Conservation (phyloP, 2,329 filamentous ascomycete species). For the Penicillium sp. region DNA sequence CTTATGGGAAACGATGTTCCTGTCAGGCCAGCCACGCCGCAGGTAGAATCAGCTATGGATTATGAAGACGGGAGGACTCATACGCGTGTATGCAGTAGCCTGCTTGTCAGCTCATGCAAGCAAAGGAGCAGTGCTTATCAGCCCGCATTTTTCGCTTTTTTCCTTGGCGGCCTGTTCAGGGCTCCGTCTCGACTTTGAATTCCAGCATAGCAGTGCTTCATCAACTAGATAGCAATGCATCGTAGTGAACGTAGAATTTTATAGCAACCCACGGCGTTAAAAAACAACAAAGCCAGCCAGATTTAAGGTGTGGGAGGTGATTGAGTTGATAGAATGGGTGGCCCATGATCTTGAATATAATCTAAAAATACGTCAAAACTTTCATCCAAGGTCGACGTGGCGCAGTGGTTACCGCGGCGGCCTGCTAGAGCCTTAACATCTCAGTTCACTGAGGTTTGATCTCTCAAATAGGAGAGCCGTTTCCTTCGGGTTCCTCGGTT, state of each 20-base stretch:
- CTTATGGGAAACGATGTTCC: constrained; percentile 4
- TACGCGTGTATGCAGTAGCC: no score
- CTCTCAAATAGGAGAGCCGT: not conserved
- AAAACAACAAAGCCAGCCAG: not conserved
- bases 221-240: not conserved
- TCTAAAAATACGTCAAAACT: not conserved
- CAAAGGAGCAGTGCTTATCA: constrained; percentile 1
- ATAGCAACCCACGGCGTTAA: not conserved
- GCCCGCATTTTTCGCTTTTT: not conserved
- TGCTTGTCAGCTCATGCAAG: constrained; percentile 1
- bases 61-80: not conserved
- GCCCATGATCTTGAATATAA: fast-evolving
- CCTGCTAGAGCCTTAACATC: not conserved
- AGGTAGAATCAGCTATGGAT: not conserved
- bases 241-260: not conserved
- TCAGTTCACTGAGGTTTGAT: not conserved
- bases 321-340: not conserved
- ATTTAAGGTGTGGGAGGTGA: not conserved
- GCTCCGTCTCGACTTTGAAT: not conserved
- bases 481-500: not conserved
- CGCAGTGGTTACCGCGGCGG: not conserved
- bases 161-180: not conserved
- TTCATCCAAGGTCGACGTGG: not conserved
- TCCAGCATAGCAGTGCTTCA: not conserved
- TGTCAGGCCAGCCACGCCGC: not conserved